A percentile compares a stretch with the other conserved stretches of the same genome.
Evolutionary conservation across 2,329 filamentous ascomycete species (phyloP).

Genomic region (Penicillium paneum): DNA sequence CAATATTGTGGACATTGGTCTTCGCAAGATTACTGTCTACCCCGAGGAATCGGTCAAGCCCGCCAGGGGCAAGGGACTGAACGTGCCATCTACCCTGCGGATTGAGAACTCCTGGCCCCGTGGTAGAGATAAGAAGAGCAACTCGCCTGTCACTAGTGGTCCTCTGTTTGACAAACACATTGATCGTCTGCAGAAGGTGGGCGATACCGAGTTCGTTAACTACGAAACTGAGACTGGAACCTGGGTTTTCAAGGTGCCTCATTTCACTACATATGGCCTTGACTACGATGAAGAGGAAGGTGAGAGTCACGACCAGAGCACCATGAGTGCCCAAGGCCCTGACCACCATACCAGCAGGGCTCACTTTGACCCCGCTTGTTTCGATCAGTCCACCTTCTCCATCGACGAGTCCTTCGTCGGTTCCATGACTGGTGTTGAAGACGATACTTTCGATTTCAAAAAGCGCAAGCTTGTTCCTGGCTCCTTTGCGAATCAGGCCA

Average conservation of each 20-base stretch:
- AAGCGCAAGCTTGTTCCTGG: conserved; percentile 64
- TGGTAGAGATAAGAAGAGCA: conserved; percentile 57
- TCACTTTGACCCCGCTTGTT: conserved; percentile 33
- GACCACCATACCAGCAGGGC: conserved; percentile 48
- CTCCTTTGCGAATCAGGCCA: conserved; percentile 67
- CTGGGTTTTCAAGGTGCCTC: conserved; percentile 91
- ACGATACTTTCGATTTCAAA: conserved; percentile 60
- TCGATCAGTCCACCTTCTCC: conserved; percentile 40
- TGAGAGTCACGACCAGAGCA: conserved; percentile 51
- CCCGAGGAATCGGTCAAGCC: conserved; percentile 73
- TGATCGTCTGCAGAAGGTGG: conserved; percentile 70
- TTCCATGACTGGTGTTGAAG: conserved; percentile 42
- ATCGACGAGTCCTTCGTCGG: conserved; percentile 43
- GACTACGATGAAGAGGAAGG: conserved; percentile 68
- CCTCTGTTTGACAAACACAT: conserved; percentile 76
- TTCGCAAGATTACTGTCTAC: conserved; percentile 86
- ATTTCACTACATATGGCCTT: conserved; percentile 93
- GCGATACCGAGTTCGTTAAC: conserved; percentile 74
- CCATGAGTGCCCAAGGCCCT: conserved; percentile 47
- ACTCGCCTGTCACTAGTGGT: conserved; percentile 57
- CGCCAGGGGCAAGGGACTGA: conserved; percentile 78
- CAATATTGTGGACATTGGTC: conserved; percentile 70
- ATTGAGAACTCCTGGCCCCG: conserved; percentile 93
- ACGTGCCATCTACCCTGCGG: conserved; percentile 83
- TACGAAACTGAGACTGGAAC: conserved; percentile 77